Conservation (phyloP, 129 eudicot species). For the Tagetes patula region DNA sequence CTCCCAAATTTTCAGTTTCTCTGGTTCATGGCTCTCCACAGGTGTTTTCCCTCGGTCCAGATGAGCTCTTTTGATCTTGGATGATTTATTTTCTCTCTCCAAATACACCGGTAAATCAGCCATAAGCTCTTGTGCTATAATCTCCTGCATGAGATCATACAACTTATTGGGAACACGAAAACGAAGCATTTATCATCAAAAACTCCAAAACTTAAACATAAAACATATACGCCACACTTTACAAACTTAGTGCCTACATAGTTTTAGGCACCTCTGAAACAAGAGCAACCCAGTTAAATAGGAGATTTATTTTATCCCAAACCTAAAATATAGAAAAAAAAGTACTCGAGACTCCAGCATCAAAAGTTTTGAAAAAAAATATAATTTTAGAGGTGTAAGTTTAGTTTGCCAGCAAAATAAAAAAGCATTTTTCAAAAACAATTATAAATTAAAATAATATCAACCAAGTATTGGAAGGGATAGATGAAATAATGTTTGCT, state of each 20-base stretch:
- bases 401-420: background rate
- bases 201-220: background rate
- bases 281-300: too few relatives aligned
- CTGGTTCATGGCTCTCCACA: background rate
- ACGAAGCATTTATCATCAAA: background rate
- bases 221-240: background rate
- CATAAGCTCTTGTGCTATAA: background rate
- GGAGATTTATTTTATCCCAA: too few relatives aligned
- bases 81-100: background rate
- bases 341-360: too few relatives aligned
- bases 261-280: too few relatives aligned
- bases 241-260: too few relatives aligned
- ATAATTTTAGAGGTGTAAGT: background rate
- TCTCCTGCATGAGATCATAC: constrained; percentile 1
- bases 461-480: too few relatives aligned
- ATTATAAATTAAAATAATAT: background rate
- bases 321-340: too few relatives aligned
- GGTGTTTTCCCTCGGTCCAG: background rate
- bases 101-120: background rate
- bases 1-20: background rate
- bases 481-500: too few relatives aligned
- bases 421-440: background rate
- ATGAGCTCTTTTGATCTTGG: background rate
- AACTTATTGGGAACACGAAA: background rate
- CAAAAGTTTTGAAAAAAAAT: too few relatives aligned